Evolutionary conservation across 2,329 filamentous ascomycete genomes (phyloP).

Genomic region (Xylariaceae sp.): DNA sequence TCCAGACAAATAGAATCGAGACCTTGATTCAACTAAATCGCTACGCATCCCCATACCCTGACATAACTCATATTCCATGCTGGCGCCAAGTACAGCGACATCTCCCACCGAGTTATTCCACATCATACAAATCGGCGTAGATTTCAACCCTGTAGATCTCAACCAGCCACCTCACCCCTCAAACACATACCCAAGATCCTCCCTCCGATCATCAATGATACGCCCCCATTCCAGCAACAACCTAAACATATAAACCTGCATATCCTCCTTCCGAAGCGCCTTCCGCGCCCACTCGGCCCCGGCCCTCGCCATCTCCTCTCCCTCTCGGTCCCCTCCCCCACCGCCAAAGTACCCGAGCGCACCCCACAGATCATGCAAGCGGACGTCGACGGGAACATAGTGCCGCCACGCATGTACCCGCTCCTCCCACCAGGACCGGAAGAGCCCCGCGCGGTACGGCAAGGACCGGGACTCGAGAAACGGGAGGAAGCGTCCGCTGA

Average conservation of each 20-base stretch:
- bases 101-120: too few relatives aligned
- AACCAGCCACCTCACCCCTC: neutral
- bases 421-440: constrained; percentile 61
- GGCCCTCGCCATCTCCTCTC: constrained; percentile 45
- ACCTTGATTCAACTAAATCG: too few relatives aligned
- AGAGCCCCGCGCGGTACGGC: constrained; percentile 57
- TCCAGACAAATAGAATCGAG: too few relatives aligned
- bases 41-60: too few relatives aligned
- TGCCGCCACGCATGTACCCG: constrained; percentile 59
- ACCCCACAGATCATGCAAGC: constrained; percentile 21
- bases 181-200: constrained; percentile 28
- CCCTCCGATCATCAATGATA: constrained; percentile 35
- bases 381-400: constrained; percentile 57
- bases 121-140: too few relatives aligned
- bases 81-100: too few relatives aligned
- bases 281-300: constrained; percentile 52
- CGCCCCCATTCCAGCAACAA: constrained; percentile 46
- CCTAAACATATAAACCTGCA: constrained; percentile 54
- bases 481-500: constrained; percentile 43
- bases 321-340: constrained; percentile 25
- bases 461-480: constrained; percentile 49
- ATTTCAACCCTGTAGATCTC: too few relatives aligned
- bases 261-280: constrained; percentile 52
- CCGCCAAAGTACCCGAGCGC: constrained; percentile 26
- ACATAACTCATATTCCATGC: too few relatives aligned